Evolutionary conservation across 805 yeast species (phyloP).

Genomic region (Candida dendrica): DNA sequence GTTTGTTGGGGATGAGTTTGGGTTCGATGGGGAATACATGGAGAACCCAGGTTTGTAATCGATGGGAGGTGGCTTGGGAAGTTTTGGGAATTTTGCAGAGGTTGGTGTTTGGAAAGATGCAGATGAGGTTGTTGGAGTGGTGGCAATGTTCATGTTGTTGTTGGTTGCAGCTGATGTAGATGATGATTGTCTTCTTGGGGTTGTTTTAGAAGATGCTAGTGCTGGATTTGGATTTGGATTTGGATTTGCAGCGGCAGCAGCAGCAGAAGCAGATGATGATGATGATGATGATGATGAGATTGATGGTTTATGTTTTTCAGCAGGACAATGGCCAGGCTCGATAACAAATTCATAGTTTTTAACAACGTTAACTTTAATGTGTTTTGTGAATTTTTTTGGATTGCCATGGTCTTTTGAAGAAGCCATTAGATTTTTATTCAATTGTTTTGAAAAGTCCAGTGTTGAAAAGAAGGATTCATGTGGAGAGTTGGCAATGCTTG

Average conservation of each 20-base stretch:
- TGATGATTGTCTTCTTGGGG: background rate
- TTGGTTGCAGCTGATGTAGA: background rate
- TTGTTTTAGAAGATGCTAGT: background rate
- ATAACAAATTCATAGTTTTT: constrained; percentile 20
- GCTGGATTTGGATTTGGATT: too few species aligned
- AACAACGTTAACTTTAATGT: constrained; percentile 7
- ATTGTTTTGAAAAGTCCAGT: constrained; percentile 17
- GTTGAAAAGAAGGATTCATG: constrained; percentile 15
- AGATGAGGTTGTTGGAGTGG: constrained; percentile 14
- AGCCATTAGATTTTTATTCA: background rate
- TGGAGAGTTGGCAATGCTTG: constrained; percentile 1
- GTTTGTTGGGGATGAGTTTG: constrained; percentile 16
- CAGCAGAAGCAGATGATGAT: background rate
- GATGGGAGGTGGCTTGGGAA: constrained; percentile 18
- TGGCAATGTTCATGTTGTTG: background rate
- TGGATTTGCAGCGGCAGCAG: too few species aligned
- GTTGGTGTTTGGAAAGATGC: constrained; percentile 10
- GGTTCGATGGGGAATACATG: constrained; percentile 11
- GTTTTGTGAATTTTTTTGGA: background rate
- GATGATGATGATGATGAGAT: too few species aligned
- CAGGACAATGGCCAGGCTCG: constrained; percentile 10
- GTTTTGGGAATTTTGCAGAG: constrained; percentile 9
- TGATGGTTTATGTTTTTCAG: constrained; percentile 4
- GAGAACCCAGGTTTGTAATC: constrained; percentile 7
- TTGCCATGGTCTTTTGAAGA: background rate